Percentiles rank a stretch among this genome's conserved stretches.
Conservation (phyloP, 2,329 filamentous ascomycete genomes). For the Paracoccidioides lutzii region DNA sequence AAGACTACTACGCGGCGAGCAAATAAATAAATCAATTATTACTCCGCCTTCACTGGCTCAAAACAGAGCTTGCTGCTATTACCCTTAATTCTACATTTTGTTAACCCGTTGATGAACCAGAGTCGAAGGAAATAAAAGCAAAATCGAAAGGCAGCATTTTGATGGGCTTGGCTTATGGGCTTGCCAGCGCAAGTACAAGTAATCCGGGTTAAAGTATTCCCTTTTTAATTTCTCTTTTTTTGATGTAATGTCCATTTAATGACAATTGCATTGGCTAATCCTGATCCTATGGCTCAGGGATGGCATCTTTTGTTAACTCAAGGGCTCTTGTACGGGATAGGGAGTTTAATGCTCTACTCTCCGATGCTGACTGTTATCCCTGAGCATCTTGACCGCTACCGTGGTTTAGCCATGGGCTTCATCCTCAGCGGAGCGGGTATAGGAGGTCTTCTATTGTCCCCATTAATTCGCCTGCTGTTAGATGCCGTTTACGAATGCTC, state of each 20-base stretch:
- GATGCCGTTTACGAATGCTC: constrained; percentile 3
- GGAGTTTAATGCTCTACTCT: constrained; percentile 27
- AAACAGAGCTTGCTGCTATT: constrained; percentile 35
- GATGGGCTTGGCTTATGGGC: constrained; percentile 21
- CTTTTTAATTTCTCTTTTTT: neutral
- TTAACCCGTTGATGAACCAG: constrained; percentile 38
- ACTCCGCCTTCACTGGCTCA: constrained; percentile 18
- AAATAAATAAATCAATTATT: constrained; percentile 32
- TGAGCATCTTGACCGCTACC: constrained; percentile 25
- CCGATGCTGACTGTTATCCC: constrained; percentile 28
- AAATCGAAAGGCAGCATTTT: constrained; percentile 35
- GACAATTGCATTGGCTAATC: neutral
- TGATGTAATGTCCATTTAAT: neutral
- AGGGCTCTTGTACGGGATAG: constrained; percentile 28
- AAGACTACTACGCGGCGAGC: constrained; percentile 33
- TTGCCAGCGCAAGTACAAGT: constrained; percentile 6
- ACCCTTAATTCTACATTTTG: no score
- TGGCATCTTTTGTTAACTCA: constrained; percentile 26
- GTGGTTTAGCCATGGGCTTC: constrained; percentile 29
- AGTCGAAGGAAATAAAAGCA: constrained; percentile 23
- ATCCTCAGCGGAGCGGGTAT: constrained; percentile 27
- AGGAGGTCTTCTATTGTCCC: constrained; percentile 28
- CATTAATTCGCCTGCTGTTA: constrained; percentile 10
- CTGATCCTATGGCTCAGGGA: constrained; percentile 9
- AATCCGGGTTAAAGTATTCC: neutral